These are phyloP conservation scores for Fusarium aywerte DNA, from an alignment of 2,329 filamentous ascomycete species.

Conservation along the genomic window DNA sequence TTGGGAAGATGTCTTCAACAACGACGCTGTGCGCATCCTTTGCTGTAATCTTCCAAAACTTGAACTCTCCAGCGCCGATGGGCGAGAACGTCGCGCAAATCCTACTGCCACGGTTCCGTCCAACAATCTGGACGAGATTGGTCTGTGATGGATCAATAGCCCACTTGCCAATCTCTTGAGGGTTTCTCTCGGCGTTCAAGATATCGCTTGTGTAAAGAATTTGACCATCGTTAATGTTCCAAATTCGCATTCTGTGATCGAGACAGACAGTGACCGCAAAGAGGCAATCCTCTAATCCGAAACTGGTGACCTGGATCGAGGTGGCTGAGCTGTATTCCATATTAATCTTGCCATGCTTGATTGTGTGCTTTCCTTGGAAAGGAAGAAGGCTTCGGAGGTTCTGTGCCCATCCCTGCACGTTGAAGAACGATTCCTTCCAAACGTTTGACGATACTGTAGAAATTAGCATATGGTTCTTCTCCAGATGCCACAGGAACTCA, in stretches of 20 bases:
- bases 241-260: conserved; percentile 88
- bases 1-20: conserved; percentile 77
- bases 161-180: conserved; percentile 77
- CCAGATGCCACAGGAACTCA: conserved; percentile 47
- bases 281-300: conserved; percentile 61
- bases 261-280: conserved; percentile 84
- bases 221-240: conserved; percentile 86
- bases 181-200: conserved; percentile 72
- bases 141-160: conserved; percentile 82
- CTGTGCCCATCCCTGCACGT: conserved; percentile 76
- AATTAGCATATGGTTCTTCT: conserved; percentile 4
- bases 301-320: conserved; percentile 65
- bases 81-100: conserved; percentile 87
- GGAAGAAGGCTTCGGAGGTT: conserved; percentile 73
- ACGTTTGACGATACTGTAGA: conserved; percentile 43
- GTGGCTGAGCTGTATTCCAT: conserved; percentile 76
- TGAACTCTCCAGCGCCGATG: conserved; percentile 88
- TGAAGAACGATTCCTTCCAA: conserved; percentile 80
- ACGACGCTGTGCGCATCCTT: conserved; percentile 71
- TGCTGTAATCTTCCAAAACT: conserved; percentile 84
- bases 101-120: conserved; percentile 62
- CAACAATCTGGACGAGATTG: conserved; percentile 79
- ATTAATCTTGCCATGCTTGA: conserved; percentile 71
- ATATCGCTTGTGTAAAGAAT: conserved; percentile 82
- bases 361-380: conserved; percentile 71